These are phyloP conservation scores for Herpetomonas samuelpessoai DNA, from an alignment of 208 protist species.

Conservation along the genomic window DNA sequence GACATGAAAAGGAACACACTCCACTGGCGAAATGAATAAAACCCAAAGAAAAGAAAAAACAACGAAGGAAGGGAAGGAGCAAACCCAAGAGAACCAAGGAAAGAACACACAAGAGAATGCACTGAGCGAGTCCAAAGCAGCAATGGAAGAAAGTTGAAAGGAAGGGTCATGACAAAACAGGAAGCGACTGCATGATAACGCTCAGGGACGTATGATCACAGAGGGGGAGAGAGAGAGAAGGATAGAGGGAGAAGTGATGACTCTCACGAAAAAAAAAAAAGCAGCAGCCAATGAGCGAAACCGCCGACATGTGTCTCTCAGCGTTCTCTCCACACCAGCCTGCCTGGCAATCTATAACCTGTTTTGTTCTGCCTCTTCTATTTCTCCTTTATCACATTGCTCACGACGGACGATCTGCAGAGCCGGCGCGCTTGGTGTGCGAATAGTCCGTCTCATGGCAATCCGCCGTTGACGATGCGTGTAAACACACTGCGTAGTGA, in stretches of 20 bases:
- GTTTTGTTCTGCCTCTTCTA: no score
- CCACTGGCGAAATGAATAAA: neutral
- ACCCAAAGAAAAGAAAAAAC: neutral
- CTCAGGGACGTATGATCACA: neutral
- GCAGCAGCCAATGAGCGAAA: no score
- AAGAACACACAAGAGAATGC: neutral
- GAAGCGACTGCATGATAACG: neutral
- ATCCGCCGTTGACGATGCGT: neutral
- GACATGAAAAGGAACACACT: neutral
- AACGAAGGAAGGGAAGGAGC: neutral
- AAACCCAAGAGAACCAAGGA: no score
- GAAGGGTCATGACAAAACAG: neutral
- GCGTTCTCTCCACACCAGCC: no score
- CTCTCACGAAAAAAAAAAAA: constrained; percentile 9
- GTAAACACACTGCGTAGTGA: neutral
- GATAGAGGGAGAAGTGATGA: neutral
- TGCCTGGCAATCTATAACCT: no score
- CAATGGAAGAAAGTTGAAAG: neutral
- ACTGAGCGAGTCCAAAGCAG: neutral
- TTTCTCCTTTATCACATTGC: no score
- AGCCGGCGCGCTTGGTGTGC: neutral
- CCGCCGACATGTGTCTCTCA: no score
- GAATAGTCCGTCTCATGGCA: neutral
- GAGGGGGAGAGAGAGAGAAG: neutral
- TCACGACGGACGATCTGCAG: no score